Evolutionary conservation across 2,329 filamentous ascomycete species (phyloP), one percentile per base, ranked within the genome.

Genomic region (Diaporthe citri): DNA sequence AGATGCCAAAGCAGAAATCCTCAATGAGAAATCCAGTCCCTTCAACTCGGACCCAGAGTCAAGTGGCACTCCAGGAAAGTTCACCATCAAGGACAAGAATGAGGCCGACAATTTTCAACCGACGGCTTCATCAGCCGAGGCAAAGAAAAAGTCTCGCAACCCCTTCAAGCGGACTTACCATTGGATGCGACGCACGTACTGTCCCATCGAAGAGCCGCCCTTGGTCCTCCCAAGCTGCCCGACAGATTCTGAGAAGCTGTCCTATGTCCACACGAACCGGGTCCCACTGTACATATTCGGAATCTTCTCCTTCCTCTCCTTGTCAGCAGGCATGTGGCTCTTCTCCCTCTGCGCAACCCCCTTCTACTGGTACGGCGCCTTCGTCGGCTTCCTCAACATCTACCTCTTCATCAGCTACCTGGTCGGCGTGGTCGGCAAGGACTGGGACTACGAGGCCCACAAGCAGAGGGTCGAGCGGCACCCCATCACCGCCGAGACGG

Each of bases 311-410:
- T 85, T 85, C 75, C 78, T 85, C 15, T 81, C 80, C 17, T 79
- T 86, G n/a, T 83, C 82, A 8, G 84, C 81, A 6, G 84, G 84
- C 56, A 85, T 85, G 83, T 86, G 84, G 84, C 79, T 86, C 6
- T 86, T 86, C 72, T 80, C 82, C 43, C 77, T 84, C 13, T 82
- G 82, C 60, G 80, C 82, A 8, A 79, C 80, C 28, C 79, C 80
- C 43, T 85, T 84, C 66, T 79, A 81, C 71, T 85, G 82, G 82
- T 86, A 85, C 74, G 83, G 82, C 43, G 79, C 82, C 34, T 84
- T 85, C 36, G 83, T 83, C 20, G 80, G 80, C 72, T 80, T 83
- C 59, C 81, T 85, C 74, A 83, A 85, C 78, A 77, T 86, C 72
- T 86, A 86, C 76, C 80, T 86, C 52, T 72, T 84, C 74, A 83